Base-by-base conservation (phyloP, 768 basidiomycete species). In the Amyloporia xantha region DNA sequence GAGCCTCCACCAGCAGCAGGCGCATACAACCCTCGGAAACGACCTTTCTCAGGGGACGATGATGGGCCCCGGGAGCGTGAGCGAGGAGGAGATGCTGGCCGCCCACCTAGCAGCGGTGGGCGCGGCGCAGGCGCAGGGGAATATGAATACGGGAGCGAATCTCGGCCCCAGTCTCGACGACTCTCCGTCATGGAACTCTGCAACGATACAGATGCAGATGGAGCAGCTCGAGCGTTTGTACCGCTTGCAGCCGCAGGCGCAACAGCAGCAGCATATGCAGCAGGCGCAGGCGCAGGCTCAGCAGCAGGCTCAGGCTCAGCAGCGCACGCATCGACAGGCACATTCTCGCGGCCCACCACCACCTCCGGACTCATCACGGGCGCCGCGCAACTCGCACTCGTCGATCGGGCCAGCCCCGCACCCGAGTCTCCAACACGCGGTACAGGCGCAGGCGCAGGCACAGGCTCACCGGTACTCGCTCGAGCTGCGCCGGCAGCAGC, bases 151-250 rank as follows among this genome's bases (percentile, higher is more conserved):
- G 86, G 79, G 20, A 62, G 75, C 55, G 85, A 86, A 56, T 86
- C 84, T 59, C 74, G 87, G 59, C 87, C 87, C 54, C 81, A 84
- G 61, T 86, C 83, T 70, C 77, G 87, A 58, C 71, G 87, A 52
- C 80, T 90, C 77, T 75, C 82, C 66, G 82, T 90, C 76, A 78
- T 89, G 85, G 87, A 90, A 58, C 83, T 90, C 76, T 88, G 86
- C 78, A 87, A 89, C 76, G 84, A 85, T 72, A 63, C 72, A 63
- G 68, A 67, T 67, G 66, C 66, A 65, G 66, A 70, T 69, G 61
- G 66, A 56, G 61, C 68, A 65, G 47, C 69, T 68, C 73, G 71
- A 69, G 54, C 73, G 66, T 68, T 77, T 73, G 54, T 76, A 75
- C 61, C 69, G 54, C 53, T 68, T 62, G 60, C 56, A 52, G 44